Evolutionary conservation across 1,284 basidiomycete genomes (phyloP), one percentile per base, ranked within the genome.

Genomic region (Melampsora americana): DNA sequence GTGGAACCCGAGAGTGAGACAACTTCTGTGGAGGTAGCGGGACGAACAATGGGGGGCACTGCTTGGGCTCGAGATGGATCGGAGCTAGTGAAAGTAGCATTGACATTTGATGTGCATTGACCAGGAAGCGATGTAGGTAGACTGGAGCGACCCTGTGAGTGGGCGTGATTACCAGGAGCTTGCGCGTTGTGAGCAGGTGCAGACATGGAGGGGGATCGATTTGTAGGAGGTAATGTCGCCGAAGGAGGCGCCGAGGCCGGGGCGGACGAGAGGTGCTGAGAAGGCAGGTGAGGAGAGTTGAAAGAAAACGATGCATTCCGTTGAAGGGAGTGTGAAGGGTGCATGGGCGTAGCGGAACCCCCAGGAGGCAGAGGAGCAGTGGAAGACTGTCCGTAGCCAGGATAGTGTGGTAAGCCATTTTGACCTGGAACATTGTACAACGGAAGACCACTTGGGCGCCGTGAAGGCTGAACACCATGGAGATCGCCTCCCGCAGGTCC

Each of bases 131-230:
- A 56, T n/a, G 53, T 7, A 14, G 53, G n/a, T 56, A 23, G 53
- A 56, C 53, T 28, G 28, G 53, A 56, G 28, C 53, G 53, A 56
- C 53, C 53, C 14, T 56, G 53, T 56, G 53, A 56, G n/a, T 56
- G 53, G 28, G 53, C n/a, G 14, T 6, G n/a, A 56, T 28, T 56
- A n/a, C 18, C 23, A 14, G 28, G 23, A 56, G 53, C 1, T 23
- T 56, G 53, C 5, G 12, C 23, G 53, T 6, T 23, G 20, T n/a
- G 53, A 56, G 23, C 20, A 28, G 53, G 28, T 56, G 23, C 20
- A 56, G 53, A 56, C 23, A 56, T 28, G 23, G 53, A 23, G 11
- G 53, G 53, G 23, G 53, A 56, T n/a, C 53, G 53, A 16, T 56
- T 23, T n/a, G 53, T n/a, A 23, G n/a, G 53, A 16, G 53, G 53